Conservation (phyloP, 2,329 filamentous ascomycete genomes). For the Neofusicoccum laricinum region DNA sequence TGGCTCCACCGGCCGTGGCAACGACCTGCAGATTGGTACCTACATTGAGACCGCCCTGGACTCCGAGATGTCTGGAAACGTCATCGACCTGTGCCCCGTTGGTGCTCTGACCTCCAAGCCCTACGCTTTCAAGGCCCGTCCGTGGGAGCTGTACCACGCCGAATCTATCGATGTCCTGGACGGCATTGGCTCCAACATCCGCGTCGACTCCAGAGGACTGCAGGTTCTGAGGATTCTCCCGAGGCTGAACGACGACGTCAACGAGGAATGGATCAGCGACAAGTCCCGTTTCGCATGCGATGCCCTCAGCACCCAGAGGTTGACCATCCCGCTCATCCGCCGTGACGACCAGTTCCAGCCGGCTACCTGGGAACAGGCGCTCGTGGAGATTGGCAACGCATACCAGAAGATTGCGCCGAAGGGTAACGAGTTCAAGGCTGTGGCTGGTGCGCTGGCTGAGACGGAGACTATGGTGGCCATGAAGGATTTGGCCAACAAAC, state of each 20-base stretch:
- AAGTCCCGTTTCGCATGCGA: conserved; percentile 96
- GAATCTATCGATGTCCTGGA: conserved; percentile 95
- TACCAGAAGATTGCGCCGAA: conserved; percentile 77
- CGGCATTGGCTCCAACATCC: conserved; percentile 88
- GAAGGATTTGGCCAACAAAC: conserved; percentile 95
- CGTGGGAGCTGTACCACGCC: conserved; percentile 95
- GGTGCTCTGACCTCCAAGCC: conserved; percentile 96
- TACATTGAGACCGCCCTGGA: conserved; percentile 94
- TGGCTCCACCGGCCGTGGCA: conserved; percentile 90
- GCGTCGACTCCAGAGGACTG: conserved; percentile 86
- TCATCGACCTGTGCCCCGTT: conserved; percentile 97
- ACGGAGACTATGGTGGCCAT: conserved; percentile 91
- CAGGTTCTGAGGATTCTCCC: conserved; percentile 96
- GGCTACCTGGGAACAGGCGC: conserved; percentile 90
- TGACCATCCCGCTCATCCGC: conserved; percentile 88
- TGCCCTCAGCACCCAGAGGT: conserved; percentile 89
- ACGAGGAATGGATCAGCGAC: conserved; percentile 99
- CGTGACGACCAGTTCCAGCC: conserved; percentile 88
- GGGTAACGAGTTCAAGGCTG: conserved; percentile 92
- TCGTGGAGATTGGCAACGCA: conserved; percentile 80
- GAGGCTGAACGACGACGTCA: conserved; percentile 93
- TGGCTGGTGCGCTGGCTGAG: conserved; percentile 88
- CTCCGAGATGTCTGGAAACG: conserved; percentile 92
- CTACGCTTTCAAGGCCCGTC: conserved; percentile 93
- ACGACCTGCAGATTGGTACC: conserved; percentile 96